Evolutionary conservation across 139 green algal genomes (phyloP), one percentile per base, ranked within the genome.

Genomic region (Chlorella sp.): DNA sequence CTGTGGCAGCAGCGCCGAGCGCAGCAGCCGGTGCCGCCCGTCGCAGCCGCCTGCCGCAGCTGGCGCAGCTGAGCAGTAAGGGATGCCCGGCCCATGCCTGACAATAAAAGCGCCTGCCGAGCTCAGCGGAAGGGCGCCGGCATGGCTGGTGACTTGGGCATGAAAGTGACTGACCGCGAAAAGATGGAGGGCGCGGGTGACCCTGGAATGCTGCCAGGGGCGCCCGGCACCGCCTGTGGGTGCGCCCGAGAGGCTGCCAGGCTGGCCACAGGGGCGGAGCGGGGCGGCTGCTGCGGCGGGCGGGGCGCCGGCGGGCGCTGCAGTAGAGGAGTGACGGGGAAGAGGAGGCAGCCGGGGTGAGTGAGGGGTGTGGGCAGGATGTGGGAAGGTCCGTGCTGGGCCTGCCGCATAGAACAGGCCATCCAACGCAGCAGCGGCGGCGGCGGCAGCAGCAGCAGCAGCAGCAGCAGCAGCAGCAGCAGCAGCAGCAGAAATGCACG

Each of bases 141-240:
- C 84, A 96, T 88, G 11, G 86, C 88, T 3, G 94, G 94, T 1
- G 88, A 92, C 20, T 88, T 78, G 21, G 94, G 94, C 85, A 93
- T 84, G 80, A 90, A 93, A 3, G 91, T 92, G 34, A 94, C 82
- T 12, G 78, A 89, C 34, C 89, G 86, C 39, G 88, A 88, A 47
- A 92, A 94, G 51, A 91, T 56, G 21, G 60, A 21, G 16, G 84
- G 81, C 12, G 89, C 67, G 3, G 84, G 64, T 4, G 74, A 89
- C 6, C 30, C 15, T 28, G 69, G 47, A 7, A 38, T 26, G 13
- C 47, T 41, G 32, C 47, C 68, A 2, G 63, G 64, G 0, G 71
- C 62, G 34, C 41, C 82, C 3, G 65, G 34, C 28, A 51, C 64
- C 32, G 44, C 67, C 67, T 44, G 32, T n/a, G 41, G 32, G 80